Base-by-base conservation (phyloP, 805 yeast species). In the Torulaspora microellipsoides region DNA sequence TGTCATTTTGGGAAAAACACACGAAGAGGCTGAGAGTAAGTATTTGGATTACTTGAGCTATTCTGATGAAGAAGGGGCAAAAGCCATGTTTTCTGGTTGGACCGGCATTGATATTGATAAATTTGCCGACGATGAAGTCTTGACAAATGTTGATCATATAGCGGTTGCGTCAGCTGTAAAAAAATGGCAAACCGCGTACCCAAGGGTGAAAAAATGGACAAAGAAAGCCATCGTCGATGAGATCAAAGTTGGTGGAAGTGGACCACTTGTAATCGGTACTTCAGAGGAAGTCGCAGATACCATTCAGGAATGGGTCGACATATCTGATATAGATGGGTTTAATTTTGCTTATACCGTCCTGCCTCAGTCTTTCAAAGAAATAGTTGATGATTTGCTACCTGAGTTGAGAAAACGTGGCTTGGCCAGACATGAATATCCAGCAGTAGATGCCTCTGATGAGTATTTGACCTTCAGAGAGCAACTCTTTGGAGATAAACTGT, bases 71-170 rank as follows among this genome's bases (percentile, higher is more conserved):
- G 76, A 70, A 45, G 76, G 74, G n/a, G 74, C 74, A 0, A 65
- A 68, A 37, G 73, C 73, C 0, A 55, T 72, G 38, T 63, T 72
- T 49, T 66, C 74, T 23, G 77, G 76, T 2, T 71, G 75, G 73
- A 67, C 70, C 10, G 73, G 72, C 5, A 56, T 67, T 32, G 75
- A 72, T 40, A 61, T 68, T 40, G 62, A 67, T 23, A 53, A 58
- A 20, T 71, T 60, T 51, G 59, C 47, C 12, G 62, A 64, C 41
- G 72, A 69, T 20, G 67, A 67, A 38, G 73, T 69, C 38, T 51
- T 72, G 20, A 51, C 51, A 9, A 54, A 58, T 23, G 51, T 59
- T n/a, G 64, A 59, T 3, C 59, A 62, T 15, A 52, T 56, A 34
- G 60, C 64, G 6, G 60, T 62, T 9, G 55, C 59, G 7, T 59